Percentiles rank a stretch among this genome's conserved stretches.
These are phyloP conservation scores for Neurospora tetraspora DNA, from an alignment of 495 filamentous ascomycete species.

Conservation along the genomic window DNA sequence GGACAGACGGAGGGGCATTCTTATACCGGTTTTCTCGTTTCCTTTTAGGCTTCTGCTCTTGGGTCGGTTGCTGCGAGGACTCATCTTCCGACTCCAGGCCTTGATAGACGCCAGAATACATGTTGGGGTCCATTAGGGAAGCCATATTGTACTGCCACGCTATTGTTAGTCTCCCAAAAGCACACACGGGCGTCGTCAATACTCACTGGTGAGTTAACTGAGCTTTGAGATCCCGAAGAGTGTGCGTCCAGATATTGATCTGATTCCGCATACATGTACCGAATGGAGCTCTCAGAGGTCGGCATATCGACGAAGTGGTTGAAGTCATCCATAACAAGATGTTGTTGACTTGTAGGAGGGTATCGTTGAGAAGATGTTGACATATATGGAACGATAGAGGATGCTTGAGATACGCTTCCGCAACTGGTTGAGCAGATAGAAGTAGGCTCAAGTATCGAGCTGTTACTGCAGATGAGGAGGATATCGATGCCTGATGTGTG, in stretches of 20 bases:
- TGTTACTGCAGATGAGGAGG: background rate
- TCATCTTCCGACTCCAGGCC: conserved; percentile 28
- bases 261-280: conserved; percentile 27
- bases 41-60: conserved; percentile 30
- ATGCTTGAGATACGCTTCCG: background rate
- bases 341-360: background rate
- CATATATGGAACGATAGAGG: background rate
- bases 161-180: conserved; percentile 3
- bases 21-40: conserved; percentile 42
- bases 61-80: conserved; percentile 27
- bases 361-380: background rate
- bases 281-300: conserved; percentile 25
- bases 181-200: background rate
- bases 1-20: conserved; percentile 37
- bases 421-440: background rate
- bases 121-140: conserved; percentile 14
- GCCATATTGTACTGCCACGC: conserved; percentile 26
- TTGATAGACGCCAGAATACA: conserved; percentile 24
- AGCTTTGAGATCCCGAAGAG: conserved; percentile 31
- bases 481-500: background rate
- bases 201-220: conserved; percentile 29
- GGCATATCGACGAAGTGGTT: conserved; percentile 20
- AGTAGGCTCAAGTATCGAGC: background rate
- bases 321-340: conserved; percentile 22
- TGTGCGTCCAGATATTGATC: conserved; percentile 30